These are phyloP conservation scores for Casuarina cunninghamiana DNA, from an alignment of 306 rosid genomes.

Conservation along the genomic window DNA sequence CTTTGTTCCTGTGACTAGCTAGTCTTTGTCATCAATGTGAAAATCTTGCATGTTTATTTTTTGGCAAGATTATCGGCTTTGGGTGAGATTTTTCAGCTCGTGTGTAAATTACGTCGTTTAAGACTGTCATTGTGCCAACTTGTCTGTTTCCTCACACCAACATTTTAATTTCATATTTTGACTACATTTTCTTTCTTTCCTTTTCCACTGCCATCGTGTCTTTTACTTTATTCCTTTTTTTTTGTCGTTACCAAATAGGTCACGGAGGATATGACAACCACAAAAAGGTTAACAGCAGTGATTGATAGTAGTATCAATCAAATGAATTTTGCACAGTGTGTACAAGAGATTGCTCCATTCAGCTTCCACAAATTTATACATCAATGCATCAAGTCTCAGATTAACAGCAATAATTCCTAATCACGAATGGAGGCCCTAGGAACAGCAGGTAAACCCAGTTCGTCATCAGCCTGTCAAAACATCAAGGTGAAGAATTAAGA, in stretches of 20 bases:
- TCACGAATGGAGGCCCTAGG: constrained; percentile 83
- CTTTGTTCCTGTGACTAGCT: neutral
- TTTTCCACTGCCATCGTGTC: no score
- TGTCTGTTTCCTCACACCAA: no score
- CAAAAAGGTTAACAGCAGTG: constrained; percentile 7
- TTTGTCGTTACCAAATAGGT: neutral
- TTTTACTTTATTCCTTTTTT: no score
- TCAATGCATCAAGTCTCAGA: constrained; percentile 1
- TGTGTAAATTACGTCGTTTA: no score
- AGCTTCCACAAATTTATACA: constrained; percentile 17
- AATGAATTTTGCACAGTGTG: constrained; percentile 57
- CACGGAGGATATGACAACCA: no score
- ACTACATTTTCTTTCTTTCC: no score
- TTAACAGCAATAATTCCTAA: constrained; percentile 27
- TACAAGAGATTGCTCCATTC: constrained; percentile 38
- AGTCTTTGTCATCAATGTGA: constrained; percentile 12
- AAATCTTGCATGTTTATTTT: no score
- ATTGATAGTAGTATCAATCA: constrained; percentile 13
- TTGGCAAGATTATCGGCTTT: no score
- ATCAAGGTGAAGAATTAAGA: constrained; percentile 21
- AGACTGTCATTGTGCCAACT: no score
- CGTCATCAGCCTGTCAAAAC: constrained; percentile 68
- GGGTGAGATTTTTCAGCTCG: no score
- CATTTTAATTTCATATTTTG: no score
- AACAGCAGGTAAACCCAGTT: constrained; percentile 88